Base-by-base conservation (phyloP, 108 stramenopile genomes). In the Cyclotella baltica region DNA sequence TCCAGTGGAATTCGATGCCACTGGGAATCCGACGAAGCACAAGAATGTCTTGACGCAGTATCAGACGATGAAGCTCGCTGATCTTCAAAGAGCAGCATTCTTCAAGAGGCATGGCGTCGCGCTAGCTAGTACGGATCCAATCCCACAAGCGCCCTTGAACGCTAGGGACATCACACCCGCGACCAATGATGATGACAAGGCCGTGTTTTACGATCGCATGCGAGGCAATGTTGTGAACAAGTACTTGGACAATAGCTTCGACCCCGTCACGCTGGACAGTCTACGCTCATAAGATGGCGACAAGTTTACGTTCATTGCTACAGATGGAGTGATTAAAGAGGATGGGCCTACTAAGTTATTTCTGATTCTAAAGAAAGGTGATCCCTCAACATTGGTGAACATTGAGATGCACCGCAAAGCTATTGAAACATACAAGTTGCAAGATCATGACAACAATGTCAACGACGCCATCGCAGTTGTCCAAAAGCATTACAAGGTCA, bases 371-470 rank as follows among this genome's bases (percentile, higher is more conserved):
- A 4, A 8, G 13, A 27, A 59, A 4, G 11, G 37, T 13, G 63
- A 64, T 35, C 52, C 52, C 5, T 53, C 52, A 8, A 64, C 36
- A 2, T 28, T 16, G 28, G 66, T 67, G 47, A 27, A 47, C 15
- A 67, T 67, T n/a, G 66, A 67, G 16, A 46, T 19, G 3, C 66
- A 46, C 37, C 27, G 31, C 19, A 38, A 31, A 19, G 19, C 18
- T 19, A 22, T 64, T 23, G 63, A 64, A 22, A 37, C 6, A 4
- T 15, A 15, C 19, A 64, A 64, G 22, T 40, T 64, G 63, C 63
- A 40, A 35, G n/a, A 61, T 3, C 31, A 23, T 43, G 38, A 35
- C 20, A 64, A 64, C 63, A 38, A 67, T n/a, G 67, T 67, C 3
- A 15, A 2, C 3, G 38, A 51, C 11, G 20, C 50, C 28, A 35